These are phyloP conservation scores for Fusarium marasasianum DNA, from an alignment of 2,329 filamentous ascomycete genomes.

Conservation along the genomic window DNA sequence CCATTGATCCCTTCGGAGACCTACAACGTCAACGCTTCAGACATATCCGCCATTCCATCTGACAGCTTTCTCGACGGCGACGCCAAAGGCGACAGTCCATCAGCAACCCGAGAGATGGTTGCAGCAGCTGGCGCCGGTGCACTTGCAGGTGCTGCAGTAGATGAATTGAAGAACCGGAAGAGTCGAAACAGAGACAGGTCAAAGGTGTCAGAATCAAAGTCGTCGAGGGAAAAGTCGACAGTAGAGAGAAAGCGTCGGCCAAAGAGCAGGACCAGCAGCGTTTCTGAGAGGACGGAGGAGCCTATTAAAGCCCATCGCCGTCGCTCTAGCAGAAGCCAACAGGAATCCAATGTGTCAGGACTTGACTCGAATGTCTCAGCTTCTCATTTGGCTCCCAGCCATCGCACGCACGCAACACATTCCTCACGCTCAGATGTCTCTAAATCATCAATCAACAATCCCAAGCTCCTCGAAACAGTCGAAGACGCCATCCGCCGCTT, in stretches of 20 bases:
- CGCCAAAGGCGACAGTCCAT: conserved; percentile 54
- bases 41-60: conserved; percentile 80
- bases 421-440: conserved; percentile 62
- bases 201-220: conserved; percentile 50
- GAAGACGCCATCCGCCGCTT: conserved; percentile 91
- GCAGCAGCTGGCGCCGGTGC: conserved; percentile 49
- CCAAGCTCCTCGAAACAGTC: conserved; percentile 87
- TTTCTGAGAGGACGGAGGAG: conserved; percentile 58
- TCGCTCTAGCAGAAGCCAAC: conserved; percentile 61
- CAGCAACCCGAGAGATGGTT: conserved; percentile 49
- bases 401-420: conserved; percentile 65
- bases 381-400: conserved; percentile 62
- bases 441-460: conserved; percentile 88
- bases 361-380: conserved; percentile 65
- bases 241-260: conserved; percentile 56
- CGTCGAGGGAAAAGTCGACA: conserved; percentile 56
- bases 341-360: conserved; percentile 63
- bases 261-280: conserved; percentile 62
- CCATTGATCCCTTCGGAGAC: conserved; percentile 70
- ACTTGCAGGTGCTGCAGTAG: conserved; percentile 51
- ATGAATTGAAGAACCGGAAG: conserved; percentile 57
- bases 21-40: conserved; percentile 76
- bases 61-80: conserved; percentile 70
- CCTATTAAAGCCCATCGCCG: conserved; percentile 58
- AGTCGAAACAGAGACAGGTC: conserved; percentile 56